These are phyloP conservation scores for Phytopythium boreale DNA, from an alignment of 352 stramenopile genomes.

Conservation along the genomic window DNA sequence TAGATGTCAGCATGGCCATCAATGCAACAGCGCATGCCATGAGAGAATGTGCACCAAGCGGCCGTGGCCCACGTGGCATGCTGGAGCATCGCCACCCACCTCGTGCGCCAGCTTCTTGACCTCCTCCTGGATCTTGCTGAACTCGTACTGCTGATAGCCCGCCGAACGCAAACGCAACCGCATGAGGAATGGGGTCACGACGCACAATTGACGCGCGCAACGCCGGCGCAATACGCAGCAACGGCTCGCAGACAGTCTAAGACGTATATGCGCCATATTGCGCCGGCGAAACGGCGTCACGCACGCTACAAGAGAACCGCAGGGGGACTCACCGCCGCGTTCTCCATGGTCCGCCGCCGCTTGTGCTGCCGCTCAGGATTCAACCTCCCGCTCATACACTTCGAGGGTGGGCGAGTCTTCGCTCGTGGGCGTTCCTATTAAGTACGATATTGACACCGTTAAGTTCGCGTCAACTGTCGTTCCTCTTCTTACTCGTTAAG, in stretches of 20 bases:
- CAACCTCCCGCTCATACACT: constrained; percentile 15
- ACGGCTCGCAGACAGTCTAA: background rate
- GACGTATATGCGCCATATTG: background rate
- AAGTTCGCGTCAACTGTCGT: background rate
- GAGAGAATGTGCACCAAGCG: background rate
- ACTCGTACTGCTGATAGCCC: constrained; percentile 54
- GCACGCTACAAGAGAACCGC: background rate
- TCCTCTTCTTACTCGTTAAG: background rate
- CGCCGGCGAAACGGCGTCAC: background rate
- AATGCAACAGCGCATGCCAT: background rate
- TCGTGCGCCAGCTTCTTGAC: constrained; percentile 85
- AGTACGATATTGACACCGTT: background rate
- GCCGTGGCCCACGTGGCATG: background rate
- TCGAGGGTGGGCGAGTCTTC: too few species aligned
- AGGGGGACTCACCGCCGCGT: constrained; percentile 29
- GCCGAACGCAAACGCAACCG: background rate
- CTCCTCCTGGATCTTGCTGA: constrained; percentile 82
- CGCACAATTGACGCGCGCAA: background rate
- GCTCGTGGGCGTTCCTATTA: background rate
- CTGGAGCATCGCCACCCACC: constrained; percentile 19
- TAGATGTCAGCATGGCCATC: background rate
- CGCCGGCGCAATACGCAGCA: background rate
- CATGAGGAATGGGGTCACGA: constrained; percentile 2
- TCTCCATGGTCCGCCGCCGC: constrained; percentile 53
- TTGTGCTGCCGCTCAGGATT: constrained; percentile 29